Evolutionary conservation across 257 asterid genomes (phyloP), one percentile per base, ranked within the genome.

Genomic region (Solanum pimpinellifolium): DNA sequence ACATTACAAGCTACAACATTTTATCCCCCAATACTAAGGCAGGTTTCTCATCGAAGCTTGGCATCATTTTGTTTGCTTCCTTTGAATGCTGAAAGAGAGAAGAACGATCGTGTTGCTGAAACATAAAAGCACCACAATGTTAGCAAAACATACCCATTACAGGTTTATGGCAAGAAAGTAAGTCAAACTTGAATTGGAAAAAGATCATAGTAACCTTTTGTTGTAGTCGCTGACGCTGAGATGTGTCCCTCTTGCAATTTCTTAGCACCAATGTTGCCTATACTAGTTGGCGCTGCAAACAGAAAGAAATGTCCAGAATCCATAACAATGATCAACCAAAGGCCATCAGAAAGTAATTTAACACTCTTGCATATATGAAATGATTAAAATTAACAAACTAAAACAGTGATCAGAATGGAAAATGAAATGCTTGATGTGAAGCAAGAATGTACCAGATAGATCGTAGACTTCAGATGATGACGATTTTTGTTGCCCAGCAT

Each of bases 31-130:
- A 15, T 69, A 69, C 39, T 3, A 31, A 70, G 25, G 78, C 44
- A 70, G 78, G 15, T 18, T 72, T 72, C 78, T 72, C 78, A 72
- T 33, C 44, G 44, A 72, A 18, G 25, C 46, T 72, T 72, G 14
- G 46, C 78, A 18, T 88, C 90, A 46, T 70, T 89, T 92, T 94
- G 94, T 90, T 93, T 96, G 92, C 95, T 91, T 87, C 99, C 98
- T 92, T 94, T 96, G 88, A 97, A 97, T 78, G 99, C 99, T 87
- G 99, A 97, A 91, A 97, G 99, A 83, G 99, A 97, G 94, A 97
- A 96, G 96, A 97, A 97, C 56, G 99, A 95, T 92, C 99, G 91
- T 88, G 98, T 86, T 87, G 98, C 98, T 97, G 99, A 91, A 91
- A 92, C 87, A 89, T 80, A 88, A 88, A 87, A 87, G 82, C 80